A percentile compares a stretch with the other conserved stretches of the same genome.
phyloP scores from a whole-genome alignment of 2,329 filamentous ascomycete species.

The Camptophora hylomeconis region DNA sequence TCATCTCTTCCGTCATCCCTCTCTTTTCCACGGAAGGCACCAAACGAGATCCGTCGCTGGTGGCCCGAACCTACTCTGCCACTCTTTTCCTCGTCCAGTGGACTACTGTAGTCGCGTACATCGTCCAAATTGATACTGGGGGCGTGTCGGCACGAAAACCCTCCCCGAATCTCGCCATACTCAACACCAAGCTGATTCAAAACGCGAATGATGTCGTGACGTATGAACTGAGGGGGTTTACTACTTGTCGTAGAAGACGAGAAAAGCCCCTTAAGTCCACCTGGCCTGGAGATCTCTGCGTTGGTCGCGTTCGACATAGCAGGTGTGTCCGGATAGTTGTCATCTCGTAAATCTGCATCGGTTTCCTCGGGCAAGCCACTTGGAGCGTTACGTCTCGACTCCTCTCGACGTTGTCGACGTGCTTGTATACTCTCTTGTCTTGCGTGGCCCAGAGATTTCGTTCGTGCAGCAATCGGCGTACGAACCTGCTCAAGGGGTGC shows the following conservation, averaged over 20 bases:
- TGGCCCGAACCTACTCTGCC: conserved; percentile 42
- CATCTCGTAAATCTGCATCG: conserved; percentile 58
- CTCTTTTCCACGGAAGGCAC: conserved; percentile 48
- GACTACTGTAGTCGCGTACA: conserved; percentile 40
- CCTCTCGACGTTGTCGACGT: conserved; percentile 61
- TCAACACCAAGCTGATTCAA: conserved; percentile 80
- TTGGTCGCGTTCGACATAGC: conserved; percentile 35
- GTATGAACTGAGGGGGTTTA: conserved; percentile 74
- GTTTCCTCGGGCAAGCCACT: conserved; percentile 84
- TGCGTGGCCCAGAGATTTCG: conserved; percentile 81
- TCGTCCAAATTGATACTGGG: conserved; percentile 82
- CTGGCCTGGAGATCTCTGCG: conserved; percentile 72
- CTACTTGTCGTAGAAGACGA: conserved; percentile 94
- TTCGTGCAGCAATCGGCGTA: conserved; percentile 50
- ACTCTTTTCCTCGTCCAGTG: conserved; percentile 30
- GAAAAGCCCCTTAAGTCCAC: conserved; percentile 91
- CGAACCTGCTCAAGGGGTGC: conserved; percentile 42
- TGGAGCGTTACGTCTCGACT: conserved; percentile 41
- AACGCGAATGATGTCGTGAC: conserved; percentile 80
- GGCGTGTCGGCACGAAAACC: conserved; percentile 76
- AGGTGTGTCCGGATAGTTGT: conserved; percentile 37
- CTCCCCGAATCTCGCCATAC: conserved; percentile 81
- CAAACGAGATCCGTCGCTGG: conserved; percentile 71
- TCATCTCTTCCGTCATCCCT: conserved; percentile 59
- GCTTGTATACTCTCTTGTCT: conserved; percentile 86